Conservation (phyloP, 768 basidiomycete genomes). For the Tulasnella sp. region DNA sequence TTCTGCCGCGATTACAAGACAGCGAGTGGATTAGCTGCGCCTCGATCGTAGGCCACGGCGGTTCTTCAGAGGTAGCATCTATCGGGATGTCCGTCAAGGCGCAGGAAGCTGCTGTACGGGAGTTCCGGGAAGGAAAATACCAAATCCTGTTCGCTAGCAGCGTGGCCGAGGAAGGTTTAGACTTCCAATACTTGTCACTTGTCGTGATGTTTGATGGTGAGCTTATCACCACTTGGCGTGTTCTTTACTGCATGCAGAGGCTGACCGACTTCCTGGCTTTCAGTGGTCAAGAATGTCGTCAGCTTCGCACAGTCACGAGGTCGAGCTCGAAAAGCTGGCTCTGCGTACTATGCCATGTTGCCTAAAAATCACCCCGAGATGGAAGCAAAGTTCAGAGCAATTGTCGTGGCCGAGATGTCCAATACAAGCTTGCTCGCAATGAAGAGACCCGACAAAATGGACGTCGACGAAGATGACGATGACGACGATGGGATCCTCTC, state of each 20-base stretch:
- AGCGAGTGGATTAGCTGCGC: constrained; percentile 58
- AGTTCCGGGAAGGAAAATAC: constrained; percentile 60
- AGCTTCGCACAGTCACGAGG: constrained; percentile 89
- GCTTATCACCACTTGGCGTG: not conserved
- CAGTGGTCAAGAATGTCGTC: constrained; percentile 64
- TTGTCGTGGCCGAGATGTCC: not conserved
- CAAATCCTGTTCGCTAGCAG: constrained; percentile 78
- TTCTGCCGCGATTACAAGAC: constrained; percentile 58
- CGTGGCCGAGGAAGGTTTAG: constrained; percentile 89
- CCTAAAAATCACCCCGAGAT: not conserved
- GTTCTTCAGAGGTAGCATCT: constrained; percentile 44
- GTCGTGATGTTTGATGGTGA: constrained; percentile 3
- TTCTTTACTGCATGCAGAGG: not conserved
- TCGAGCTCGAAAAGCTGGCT: constrained; percentile 69
- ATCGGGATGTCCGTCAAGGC: constrained; percentile 51
- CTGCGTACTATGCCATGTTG: constrained; percentile 75
- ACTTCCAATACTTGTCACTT: constrained; percentile 57
- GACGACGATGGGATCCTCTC: constrained; percentile 45
- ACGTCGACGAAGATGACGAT: constrained; percentile 34
- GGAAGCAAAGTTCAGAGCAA: constrained; percentile 2
- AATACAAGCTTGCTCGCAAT: not conserved
- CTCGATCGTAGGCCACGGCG: constrained; percentile 64
- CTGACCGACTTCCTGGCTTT: not conserved
- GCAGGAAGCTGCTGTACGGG: constrained; percentile 57
- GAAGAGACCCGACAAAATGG: not conserved